phyloP scores from a whole-genome alignment of 2,329 filamentous ascomycete species.

The Fusarium drepaniforme region DNA sequence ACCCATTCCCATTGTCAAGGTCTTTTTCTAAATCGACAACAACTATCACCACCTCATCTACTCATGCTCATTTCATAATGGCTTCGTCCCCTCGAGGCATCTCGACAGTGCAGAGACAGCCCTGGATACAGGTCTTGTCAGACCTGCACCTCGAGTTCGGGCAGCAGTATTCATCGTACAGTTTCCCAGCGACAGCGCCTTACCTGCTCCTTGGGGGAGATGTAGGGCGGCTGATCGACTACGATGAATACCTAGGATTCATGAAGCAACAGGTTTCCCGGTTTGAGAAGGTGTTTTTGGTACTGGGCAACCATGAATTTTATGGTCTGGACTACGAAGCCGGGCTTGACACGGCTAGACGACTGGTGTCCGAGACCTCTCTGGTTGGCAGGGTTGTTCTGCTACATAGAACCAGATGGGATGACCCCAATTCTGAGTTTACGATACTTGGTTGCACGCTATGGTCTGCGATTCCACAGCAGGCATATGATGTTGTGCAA shows the following conservation, averaged over 20 bases:
- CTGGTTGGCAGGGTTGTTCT: constrained; percentile 54
- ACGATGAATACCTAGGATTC: constrained; percentile 56
- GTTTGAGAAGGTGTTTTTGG: constrained; percentile 57
- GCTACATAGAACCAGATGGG: constrained; percentile 54
- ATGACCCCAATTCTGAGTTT: constrained; percentile 52
- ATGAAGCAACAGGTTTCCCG: constrained; percentile 51
- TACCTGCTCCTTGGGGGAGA: constrained; percentile 61
- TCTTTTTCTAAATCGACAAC: background rate
- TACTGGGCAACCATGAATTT: constrained; percentile 66
- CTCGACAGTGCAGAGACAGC: background rate
- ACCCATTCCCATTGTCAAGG: background rate
- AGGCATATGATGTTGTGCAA: constrained; percentile 52
- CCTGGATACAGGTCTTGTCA: constrained; percentile 51
- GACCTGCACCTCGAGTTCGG: constrained; percentile 61
- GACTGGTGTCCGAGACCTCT: constrained; percentile 50
- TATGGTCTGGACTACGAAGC: constrained; percentile 54
- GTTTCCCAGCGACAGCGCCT: constrained; percentile 52
- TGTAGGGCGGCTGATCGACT: constrained; percentile 59
- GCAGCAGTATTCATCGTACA: constrained; percentile 54
- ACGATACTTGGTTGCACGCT: constrained; percentile 68
- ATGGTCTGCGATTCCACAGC: constrained; percentile 61
- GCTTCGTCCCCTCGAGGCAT: background rate
- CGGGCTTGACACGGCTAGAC: constrained; percentile 50
- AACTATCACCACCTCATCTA: background rate
- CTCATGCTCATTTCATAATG: background rate